These are phyloP conservation scores for Dothideomycetes sp. DNA, from an alignment of 2,329 filamentous ascomycete species.

Conservation along the genomic window DNA sequence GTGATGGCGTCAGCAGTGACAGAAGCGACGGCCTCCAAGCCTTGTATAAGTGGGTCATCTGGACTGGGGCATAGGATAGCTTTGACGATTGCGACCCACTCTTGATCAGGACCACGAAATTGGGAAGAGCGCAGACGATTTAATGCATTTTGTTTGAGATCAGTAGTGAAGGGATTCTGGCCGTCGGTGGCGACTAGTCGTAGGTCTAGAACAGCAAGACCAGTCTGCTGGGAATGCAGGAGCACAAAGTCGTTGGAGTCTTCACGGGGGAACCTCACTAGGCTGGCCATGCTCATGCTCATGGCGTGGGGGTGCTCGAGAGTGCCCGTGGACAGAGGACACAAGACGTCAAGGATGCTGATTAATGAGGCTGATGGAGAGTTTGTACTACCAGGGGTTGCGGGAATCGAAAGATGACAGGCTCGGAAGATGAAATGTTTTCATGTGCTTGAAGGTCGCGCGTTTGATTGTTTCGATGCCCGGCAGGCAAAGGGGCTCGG, in stretches of 20 bases:
- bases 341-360: too few relatives aligned
- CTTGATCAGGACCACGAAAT: constrained; percentile 45
- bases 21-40: constrained; percentile 49
- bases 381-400: too few relatives aligned
- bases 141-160: constrained; percentile 49
- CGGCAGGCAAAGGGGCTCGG: too few relatives aligned
- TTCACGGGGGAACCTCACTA: too few relatives aligned
- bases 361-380: too few relatives aligned
- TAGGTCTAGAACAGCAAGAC: constrained; percentile 48
- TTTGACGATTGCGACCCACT: constrained; percentile 55
- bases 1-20: constrained; percentile 39
- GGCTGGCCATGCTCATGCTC: too few relatives aligned
- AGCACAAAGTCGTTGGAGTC: constrained; percentile 39
- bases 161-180: constrained; percentile 46
- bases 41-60: constrained; percentile 35
- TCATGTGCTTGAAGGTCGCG: too few relatives aligned
- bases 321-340: too few relatives aligned
- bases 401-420: too few relatives aligned
- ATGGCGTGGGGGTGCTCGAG: too few relatives aligned
- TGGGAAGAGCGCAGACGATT: constrained; percentile 43
- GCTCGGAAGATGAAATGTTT: too few relatives aligned
- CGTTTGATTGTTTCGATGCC: too few relatives aligned
- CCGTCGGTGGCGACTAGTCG: constrained; percentile 60
- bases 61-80: constrained; percentile 37
- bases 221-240: constrained; percentile 44